Percentiles rank a stretch among this genome's conserved stretches.
Evolutionary conservation across 2,329 filamentous ascomycete genomes (phyloP).

Genomic region (Huntiella abstrusa): DNA sequence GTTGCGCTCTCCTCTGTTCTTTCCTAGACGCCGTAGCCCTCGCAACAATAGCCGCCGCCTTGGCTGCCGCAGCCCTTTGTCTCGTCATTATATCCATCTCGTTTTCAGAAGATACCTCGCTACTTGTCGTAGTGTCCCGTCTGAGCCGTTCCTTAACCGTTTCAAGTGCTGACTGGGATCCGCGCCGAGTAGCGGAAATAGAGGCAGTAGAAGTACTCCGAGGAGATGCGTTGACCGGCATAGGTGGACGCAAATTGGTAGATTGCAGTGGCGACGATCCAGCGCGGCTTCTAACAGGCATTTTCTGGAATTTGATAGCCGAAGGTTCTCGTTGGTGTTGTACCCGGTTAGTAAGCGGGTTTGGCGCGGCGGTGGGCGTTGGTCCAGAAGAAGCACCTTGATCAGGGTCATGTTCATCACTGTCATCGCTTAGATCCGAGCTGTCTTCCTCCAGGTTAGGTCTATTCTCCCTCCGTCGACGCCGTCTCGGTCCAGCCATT

Average conservation of each 20-base stretch:
- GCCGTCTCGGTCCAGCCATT: slow-evolving; percentile 46
- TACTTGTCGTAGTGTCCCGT: slow-evolving; percentile 62
- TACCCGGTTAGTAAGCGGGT: slow-evolving; percentile 22
- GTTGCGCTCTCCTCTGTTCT: slow-evolving; percentile 28
- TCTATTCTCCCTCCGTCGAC: slow-evolving; percentile 51
- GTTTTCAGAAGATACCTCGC: slow-evolving; percentile 68
- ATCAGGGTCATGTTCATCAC: slow-evolving; percentile 52
- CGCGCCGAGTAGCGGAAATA: slow-evolving; percentile 30
- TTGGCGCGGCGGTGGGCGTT: not conserved
- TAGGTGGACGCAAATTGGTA: slow-evolving; percentile 39
- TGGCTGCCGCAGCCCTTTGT: slow-evolving; percentile 40
- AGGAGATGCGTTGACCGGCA: slow-evolving; percentile 27
- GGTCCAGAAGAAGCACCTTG: slow-evolving; percentile 28
- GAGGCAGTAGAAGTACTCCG: slow-evolving; percentile 14
- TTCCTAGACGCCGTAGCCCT: slow-evolving; percentile 22
- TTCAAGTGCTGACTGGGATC: slow-evolving; percentile 53
- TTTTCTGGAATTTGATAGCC: slow-evolving; percentile 90
- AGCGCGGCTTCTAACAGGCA: slow-evolving; percentile 71
- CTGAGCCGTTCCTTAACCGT: slow-evolving; percentile 50
- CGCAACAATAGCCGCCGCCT: slow-evolving; percentile 27
- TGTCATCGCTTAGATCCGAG: slow-evolving; percentile 69
- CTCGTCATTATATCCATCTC: slow-evolving; percentile 53
- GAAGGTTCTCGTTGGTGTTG: slow-evolving; percentile 41
- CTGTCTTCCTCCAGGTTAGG: slow-evolving; percentile 56
- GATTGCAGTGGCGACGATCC: slow-evolving; percentile 73